These are phyloP conservation scores for Citrullus mucosospermus DNA, from an alignment of 306 rosid genomes.

Conservation along the genomic window DNA sequence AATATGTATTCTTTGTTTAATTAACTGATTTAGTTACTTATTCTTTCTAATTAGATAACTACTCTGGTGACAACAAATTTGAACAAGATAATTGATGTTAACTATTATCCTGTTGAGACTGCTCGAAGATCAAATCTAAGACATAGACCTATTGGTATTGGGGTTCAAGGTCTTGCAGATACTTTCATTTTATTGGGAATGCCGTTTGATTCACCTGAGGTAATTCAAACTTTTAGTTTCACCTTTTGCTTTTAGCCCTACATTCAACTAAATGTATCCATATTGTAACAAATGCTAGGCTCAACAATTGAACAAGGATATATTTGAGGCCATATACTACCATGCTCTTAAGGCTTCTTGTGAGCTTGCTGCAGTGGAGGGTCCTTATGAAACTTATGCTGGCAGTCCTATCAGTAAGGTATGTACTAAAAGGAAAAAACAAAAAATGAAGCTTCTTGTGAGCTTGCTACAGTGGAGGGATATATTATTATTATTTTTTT, in stretches of 20 bases:
- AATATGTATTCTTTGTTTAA: background rate
- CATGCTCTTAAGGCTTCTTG: conserved; percentile 65
- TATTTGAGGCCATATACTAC: conserved; percentile 85
- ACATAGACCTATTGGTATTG: conserved; percentile 93
- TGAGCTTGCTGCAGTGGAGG: conserved; percentile 65
- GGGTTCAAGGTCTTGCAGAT: conserved; percentile 99
- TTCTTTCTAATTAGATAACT: conserved; percentile 38
- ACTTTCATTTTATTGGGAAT: conserved; percentile 82
- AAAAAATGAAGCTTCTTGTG: too few species aligned
- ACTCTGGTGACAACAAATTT: conserved; percentile 62
- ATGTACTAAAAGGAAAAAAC: background rate
- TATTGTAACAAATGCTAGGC: conserved; percentile 39
- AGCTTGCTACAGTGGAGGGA: too few species aligned
- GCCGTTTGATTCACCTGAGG: conserved; percentile 96
- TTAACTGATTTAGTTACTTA: background rate
- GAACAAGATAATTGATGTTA: conserved; percentile 81
- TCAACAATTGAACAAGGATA: conserved; percentile 82
- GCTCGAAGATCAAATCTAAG: conserved; percentile 71
- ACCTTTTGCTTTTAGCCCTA: background rate
- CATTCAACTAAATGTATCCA: conserved; percentile 3
- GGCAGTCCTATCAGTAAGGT: conserved; percentile 92
- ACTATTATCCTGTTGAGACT: conserved; percentile 81
- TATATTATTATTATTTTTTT: too few species aligned
- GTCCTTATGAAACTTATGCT: conserved; percentile 62
- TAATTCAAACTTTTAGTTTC: conserved; percentile 13